Evolutionary conservation across 108 stramenopile genomes (phyloP), one percentile per base, ranked within the genome.

Genomic region (Nitzschia sp.): DNA sequence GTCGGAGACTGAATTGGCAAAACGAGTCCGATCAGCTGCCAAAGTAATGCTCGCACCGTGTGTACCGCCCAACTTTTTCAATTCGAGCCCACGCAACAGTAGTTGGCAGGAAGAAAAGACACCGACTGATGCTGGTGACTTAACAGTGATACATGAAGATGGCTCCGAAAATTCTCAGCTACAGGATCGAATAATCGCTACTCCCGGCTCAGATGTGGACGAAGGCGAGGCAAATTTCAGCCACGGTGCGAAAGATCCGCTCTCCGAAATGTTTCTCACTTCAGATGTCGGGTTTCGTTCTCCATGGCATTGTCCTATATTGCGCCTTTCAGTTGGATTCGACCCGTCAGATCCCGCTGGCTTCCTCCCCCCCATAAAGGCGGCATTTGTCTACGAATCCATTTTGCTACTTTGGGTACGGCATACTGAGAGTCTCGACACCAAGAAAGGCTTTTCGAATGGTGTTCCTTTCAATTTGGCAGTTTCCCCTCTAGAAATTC

Each of bases 31-130:
- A 64, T 80, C 71, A 17, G 85, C 86, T 58, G 93, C 93, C 8
- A 83, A 88, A 48, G 77, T 87, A 9, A 80, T 94, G 64, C 78
- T 94, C n/a, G 88, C 90, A 16, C 93, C 93, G 9, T 94, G 93
- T 58, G 85, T 88, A 2, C 80, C 90, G n/a, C 87, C 87, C 9
- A 44, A 58, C 0, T 59, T 81, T 57, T 67, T 74, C 62, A 67
- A 33, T 34, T 31, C 63, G 32, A 76, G 63, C 45, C 63, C 57
- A 25, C 54, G 63, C 28, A 70, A 47, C 47, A 41, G 60, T 27
- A 34, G 32, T 23, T 61, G 73, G 59, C 36, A 59, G 25, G 57
- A 46, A 59, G 25, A 38, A 61, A 61, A 19, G 66, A 67, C 25
- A 34, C 9, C 48, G 48, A n/a, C 19, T 22, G 48, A 50, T n/a